Conservation (phyloP, 2,329 filamentous ascomycete genomes). For the Gaeumannomyces sp. region DNA sequence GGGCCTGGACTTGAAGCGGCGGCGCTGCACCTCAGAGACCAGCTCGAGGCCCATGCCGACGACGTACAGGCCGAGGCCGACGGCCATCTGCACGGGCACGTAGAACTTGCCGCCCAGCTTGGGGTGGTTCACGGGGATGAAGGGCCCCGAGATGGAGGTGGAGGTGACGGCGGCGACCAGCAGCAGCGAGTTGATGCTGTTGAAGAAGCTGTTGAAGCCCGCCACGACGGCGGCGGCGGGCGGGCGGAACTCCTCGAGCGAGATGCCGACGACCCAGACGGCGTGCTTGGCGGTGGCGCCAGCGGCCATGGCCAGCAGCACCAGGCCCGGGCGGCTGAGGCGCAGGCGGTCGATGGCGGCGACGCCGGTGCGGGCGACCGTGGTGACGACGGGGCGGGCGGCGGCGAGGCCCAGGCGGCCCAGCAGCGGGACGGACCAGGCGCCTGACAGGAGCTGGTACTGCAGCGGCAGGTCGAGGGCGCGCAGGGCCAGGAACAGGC, state of each 20-base stretch:
- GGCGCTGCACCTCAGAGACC: constrained; percentile 50
- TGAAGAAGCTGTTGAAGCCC: constrained; percentile 47
- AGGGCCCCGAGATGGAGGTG: constrained; percentile 17
- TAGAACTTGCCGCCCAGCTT: constrained; percentile 25
- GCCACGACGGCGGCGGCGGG: constrained; percentile 35
- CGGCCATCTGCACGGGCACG: constrained; percentile 30
- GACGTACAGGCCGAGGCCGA: constrained; percentile 43
- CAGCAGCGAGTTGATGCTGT: constrained; percentile 49
- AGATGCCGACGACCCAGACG: constrained; percentile 42
- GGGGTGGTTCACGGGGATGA: constrained; percentile 18
- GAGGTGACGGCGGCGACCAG: constrained; percentile 44
- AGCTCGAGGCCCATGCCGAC: constrained; percentile 49
- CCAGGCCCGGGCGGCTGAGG: constrained; percentile 42
- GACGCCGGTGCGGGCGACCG: constrained; percentile 11
- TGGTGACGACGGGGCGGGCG: constrained; percentile 30
- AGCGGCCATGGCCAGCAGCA: constrained; percentile 47
- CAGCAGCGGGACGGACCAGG: constrained; percentile 40
- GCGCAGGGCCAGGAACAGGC: constrained; percentile 34
- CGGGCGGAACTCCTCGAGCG: constrained; percentile 43
- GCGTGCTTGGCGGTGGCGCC: constrained; percentile 50
- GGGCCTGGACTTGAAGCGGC: constrained; percentile 30
- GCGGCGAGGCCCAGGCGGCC: constrained; percentile 36
- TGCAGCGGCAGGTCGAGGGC: constrained; percentile 27
- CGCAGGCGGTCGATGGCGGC: constrained; percentile 25
- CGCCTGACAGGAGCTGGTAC: constrained; percentile 23